A percentile compares a stretch with the other conserved stretches of the same genome.
Conservation (phyloP, 2,329 filamentous ascomycete species). For the Penicillium occitanis region DNA sequence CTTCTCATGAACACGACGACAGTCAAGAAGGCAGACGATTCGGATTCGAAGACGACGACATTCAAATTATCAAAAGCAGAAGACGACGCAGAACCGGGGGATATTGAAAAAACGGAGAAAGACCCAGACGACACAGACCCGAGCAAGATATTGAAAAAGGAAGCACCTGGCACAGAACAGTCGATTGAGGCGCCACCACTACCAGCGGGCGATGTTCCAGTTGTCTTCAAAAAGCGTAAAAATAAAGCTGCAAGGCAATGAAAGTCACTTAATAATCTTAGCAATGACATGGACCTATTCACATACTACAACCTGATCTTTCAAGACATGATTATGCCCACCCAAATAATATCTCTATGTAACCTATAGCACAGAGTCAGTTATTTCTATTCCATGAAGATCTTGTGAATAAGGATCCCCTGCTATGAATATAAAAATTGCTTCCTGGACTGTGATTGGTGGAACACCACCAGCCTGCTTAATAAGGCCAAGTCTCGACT, state of each 20-base stretch:
- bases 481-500: background rate
- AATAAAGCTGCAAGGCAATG: constrained; percentile 45
- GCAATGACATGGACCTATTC: background rate
- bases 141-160: constrained; percentile 28
- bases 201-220: constrained; percentile 26
- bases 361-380: too few relatives aligned
- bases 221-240: constrained; percentile 53
- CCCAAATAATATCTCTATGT: too few relatives aligned
- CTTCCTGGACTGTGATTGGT: background rate
- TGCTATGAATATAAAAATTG: background rate
- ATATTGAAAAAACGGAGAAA: constrained; percentile 4
- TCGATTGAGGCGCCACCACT: constrained; percentile 12
- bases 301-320: too few relatives aligned
- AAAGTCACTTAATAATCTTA: background rate
- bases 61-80: constrained; percentile 12
- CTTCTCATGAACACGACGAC: constrained; percentile 44
- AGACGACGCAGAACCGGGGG: constrained; percentile 16
- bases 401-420: background rate
- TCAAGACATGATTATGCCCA: too few relatives aligned
- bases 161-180: constrained; percentile 26
- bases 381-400: too few relatives aligned
- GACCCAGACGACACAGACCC: constrained; percentile 25
- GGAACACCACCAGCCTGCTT: background rate
- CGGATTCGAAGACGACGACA: constrained; percentile 25
- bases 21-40: constrained; percentile 32